Conservation (phyloP, 139 green algal genomes). For the Chlorella sp. region DNA sequence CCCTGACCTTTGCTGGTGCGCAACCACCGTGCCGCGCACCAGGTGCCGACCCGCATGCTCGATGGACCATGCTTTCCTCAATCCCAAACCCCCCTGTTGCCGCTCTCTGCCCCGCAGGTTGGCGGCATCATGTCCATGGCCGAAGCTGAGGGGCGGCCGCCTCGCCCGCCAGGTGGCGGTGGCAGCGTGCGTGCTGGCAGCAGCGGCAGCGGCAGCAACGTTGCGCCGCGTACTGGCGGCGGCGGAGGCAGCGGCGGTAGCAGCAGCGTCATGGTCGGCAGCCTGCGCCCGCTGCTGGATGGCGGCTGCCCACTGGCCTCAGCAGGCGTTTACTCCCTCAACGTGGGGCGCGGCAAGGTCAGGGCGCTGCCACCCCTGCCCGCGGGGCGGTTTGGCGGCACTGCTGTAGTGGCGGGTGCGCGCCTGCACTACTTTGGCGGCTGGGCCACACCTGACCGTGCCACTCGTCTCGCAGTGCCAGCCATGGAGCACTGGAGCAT, state of each 20-base stretch:
- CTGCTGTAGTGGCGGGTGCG: constrained; percentile 10
- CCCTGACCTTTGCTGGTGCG: no score
- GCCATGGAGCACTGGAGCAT: constrained; percentile 10
- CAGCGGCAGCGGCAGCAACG: background rate
- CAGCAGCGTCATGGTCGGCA: no score
- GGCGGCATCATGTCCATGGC: background rate
- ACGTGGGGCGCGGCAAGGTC: background rate
- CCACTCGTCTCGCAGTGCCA: background rate
- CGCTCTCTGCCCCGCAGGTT: no score
- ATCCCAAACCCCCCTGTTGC: no score
- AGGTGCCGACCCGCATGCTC: no score
- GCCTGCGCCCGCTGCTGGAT: background rate
- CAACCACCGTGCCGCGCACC: no score
- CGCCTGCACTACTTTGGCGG: constrained; percentile 16
- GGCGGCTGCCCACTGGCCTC: constrained; percentile 24
- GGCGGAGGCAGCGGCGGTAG: background rate
- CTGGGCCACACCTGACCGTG: constrained; percentile 6
- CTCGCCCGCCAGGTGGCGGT: background rate
- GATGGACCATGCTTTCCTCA: no score
- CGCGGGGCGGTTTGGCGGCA: background rate
- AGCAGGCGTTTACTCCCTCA: background rate
- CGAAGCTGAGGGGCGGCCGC: background rate
- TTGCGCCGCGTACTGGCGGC: background rate
- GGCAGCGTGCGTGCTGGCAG: background rate
- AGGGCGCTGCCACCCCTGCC: constrained; percentile 16